These are phyloP conservation scores for Alternaria gansuensis DNA, from an alignment of 2,329 filamentous ascomycete species.

Conservation along the genomic window DNA sequence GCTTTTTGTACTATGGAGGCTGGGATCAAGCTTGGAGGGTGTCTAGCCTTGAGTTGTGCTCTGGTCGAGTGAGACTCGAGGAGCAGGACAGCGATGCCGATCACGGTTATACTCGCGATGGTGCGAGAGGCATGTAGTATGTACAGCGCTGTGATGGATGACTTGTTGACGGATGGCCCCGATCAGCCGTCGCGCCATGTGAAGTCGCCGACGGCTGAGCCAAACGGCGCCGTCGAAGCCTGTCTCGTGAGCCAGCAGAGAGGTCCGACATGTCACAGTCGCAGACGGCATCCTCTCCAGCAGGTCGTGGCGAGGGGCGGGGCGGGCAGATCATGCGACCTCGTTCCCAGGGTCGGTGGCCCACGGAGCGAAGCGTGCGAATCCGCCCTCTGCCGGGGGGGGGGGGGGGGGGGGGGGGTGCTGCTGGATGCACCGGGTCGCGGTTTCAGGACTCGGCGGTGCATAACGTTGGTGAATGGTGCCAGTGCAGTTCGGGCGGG, in stretches of 20 bases:
- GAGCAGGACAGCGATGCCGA: no score
- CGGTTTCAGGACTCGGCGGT: conserved; percentile 40
- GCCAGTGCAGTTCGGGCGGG: conserved; percentile 40
- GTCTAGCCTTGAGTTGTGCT: not conserved
- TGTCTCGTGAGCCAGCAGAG: conserved; percentile 34
- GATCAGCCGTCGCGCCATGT: no score
- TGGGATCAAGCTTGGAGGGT: conserved; percentile 40
- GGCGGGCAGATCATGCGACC: conserved; percentile 43
- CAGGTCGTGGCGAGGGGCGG: conserved; percentile 39
- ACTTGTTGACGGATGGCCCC: conserved; percentile 1
- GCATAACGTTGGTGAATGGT: conserved; percentile 47
- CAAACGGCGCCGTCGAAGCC: conserved; percentile 11
- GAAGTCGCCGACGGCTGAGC: no score
- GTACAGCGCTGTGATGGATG: conserved; percentile 15
- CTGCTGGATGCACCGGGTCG: conserved; percentile 36
- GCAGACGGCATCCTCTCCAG: conserved; percentile 10
- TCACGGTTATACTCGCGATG: conserved; percentile 24
- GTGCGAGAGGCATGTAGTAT: conserved; percentile 16
- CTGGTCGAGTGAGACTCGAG: no score
- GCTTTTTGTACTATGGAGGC: conserved; percentile 39
- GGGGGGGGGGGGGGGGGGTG: no score
- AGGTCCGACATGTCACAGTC: not conserved
- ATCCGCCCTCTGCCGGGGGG: conserved; percentile 17
- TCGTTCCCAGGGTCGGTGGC: conserved; percentile 25
- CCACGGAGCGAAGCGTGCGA: conserved; percentile 1